These are phyloP conservation scores for Curvularia sp. DNA, from an alignment of 2,329 filamentous ascomycete species.

Conservation along the genomic window DNA sequence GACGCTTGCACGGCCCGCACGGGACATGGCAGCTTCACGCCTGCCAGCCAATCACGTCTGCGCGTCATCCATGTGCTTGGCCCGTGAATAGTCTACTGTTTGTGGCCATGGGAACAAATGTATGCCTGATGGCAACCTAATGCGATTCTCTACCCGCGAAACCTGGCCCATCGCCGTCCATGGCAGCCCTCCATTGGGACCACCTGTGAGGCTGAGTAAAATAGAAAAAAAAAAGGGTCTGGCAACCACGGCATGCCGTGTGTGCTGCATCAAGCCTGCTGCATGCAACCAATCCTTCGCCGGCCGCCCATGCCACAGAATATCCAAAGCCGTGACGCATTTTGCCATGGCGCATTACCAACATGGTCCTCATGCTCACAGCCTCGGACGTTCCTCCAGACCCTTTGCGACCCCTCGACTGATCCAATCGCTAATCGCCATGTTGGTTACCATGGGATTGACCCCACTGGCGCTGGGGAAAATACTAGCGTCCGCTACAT, in stretches of 20 bases:
- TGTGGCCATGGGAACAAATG: background rate
- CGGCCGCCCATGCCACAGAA: background rate
- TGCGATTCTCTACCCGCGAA: background rate
- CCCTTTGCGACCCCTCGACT: conserved; percentile 40
- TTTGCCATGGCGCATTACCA: background rate
- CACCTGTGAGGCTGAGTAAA: background rate
- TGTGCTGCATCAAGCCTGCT: background rate
- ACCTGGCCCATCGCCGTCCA: background rate
- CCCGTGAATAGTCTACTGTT: conserved; percentile 5
- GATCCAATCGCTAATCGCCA: conserved; percentile 59
- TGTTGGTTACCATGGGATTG: conserved; percentile 81
- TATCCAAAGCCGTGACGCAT: background rate
- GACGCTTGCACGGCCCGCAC: conserved; percentile 10
- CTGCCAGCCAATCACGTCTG: conserved; percentile 7
- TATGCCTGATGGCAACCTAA: background rate
- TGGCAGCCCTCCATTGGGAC: background rate
- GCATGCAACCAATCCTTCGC: background rate
- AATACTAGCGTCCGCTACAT: conserved; percentile 76
- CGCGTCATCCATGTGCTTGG: background rate
- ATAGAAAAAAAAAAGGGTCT: background rate
- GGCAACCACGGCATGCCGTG: background rate
- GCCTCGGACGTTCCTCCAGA: conserved; percentile 31
- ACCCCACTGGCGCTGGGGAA: conserved; percentile 80
- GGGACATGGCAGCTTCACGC: background rate
- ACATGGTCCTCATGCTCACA: conserved; percentile 18